These are phyloP conservation scores for Rugonectria rugulosa DNA, from an alignment of 2,329 filamentous ascomycete genomes.

Conservation along the genomic window DNA sequence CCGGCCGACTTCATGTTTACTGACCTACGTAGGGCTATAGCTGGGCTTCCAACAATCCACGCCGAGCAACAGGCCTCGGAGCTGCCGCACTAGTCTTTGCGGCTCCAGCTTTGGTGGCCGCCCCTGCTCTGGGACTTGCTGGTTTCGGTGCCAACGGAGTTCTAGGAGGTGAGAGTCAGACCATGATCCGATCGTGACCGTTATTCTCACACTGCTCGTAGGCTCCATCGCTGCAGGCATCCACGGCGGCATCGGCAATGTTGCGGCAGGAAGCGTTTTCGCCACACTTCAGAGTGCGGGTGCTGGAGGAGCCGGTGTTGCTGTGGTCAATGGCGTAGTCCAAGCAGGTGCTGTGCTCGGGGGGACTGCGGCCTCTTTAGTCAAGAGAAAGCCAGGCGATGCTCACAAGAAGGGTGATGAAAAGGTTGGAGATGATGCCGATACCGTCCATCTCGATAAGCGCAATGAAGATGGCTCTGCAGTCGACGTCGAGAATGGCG, in stretches of 20 bases:
- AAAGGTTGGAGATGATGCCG: neutral
- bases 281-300: constrained; percentile 42
- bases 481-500: too few relatives aligned
- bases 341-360: neutral
- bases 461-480: too few relatives aligned
- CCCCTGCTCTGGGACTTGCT: constrained; percentile 16
- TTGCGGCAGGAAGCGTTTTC: constrained; percentile 35
- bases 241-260: constrained; percentile 39
- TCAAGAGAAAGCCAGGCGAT: neutral
- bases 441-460: too few relatives aligned
- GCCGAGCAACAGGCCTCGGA: constrained; percentile 6
- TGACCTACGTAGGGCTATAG: neutral
- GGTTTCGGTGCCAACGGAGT: constrained; percentile 27
- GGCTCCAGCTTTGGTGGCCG: constrained; percentile 19
- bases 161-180: neutral
- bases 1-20: too few relatives aligned
- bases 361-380: neutral
- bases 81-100: constrained; percentile 13
- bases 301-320: constrained; percentile 36
- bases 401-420: neutral
- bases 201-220: neutral
- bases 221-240: neutral
- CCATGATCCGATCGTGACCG: neutral
- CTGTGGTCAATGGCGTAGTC: neutral
- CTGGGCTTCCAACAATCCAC: constrained; percentile 5